These are phyloP conservation scores for baker's yeast (Saccharomyces cerevisiae) DNA, from an alignment of 805 yeast species.

Conservation along the genomic window DNA sequence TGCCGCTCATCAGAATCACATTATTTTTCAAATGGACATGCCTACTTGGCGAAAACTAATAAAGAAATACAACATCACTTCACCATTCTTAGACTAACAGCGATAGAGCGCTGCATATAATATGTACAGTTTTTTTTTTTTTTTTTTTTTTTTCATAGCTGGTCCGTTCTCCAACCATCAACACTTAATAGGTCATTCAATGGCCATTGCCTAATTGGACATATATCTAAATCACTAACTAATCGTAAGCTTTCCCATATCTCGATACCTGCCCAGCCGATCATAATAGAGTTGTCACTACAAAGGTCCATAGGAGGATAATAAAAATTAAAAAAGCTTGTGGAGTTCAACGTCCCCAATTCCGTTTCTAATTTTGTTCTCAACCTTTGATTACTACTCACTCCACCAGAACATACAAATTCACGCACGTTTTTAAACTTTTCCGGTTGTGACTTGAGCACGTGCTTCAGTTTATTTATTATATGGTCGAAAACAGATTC, in stretches of 20 bases:
- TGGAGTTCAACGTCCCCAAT: conserved; percentile 16
- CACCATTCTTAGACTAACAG: neutral
- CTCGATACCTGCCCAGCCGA: conserved; percentile 95
- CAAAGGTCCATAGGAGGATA: conserved; percentile 70
- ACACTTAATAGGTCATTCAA: conserved; percentile 41
- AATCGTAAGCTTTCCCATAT: conserved; percentile 44
- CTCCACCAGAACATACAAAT: conserved; percentile 90
- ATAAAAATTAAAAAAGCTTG: conserved; percentile 36
- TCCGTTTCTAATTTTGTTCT: conserved; percentile 40
- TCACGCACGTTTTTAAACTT: conserved; percentile 36
- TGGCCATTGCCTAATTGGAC: conserved; percentile 84
- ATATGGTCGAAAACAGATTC: conserved; percentile 65
- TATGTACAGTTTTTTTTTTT: neutral
- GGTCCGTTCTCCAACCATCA: conserved; percentile 42
- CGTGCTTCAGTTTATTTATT: conserved; percentile 46
- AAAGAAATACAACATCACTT: conserved; percentile 43
- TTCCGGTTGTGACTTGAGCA: conserved; percentile 37
- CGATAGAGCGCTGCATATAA: neutral
- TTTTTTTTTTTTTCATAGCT: neutral
- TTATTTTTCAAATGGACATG: conserved; percentile 64
- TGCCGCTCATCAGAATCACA: conserved; percentile 42
- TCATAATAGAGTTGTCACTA: conserved; percentile 95
- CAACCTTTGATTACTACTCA: conserved; percentile 63
- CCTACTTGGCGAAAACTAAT: conserved; percentile 57
- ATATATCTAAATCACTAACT: conserved; percentile 43